phyloP scores from a whole-genome alignment of 2,329 filamentous ascomycete species.

The Ampelomyces quisqualis region DNA sequence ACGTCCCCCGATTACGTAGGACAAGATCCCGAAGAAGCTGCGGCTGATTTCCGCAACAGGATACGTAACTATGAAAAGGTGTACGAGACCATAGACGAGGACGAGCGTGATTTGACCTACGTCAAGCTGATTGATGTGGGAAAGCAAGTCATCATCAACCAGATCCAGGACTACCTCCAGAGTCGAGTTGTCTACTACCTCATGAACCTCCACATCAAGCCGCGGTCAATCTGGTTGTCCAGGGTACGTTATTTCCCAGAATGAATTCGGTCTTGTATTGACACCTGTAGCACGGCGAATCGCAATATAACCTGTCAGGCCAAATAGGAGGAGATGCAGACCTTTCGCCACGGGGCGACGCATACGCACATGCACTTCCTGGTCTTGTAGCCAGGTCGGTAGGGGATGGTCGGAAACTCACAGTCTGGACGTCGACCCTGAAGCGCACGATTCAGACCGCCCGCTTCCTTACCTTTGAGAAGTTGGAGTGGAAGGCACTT shows the following conservation, averaged over 20 bases:
- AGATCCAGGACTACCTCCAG: constrained; percentile 94
- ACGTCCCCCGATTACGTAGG: constrained; percentile 93
- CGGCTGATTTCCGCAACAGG: constrained; percentile 86
- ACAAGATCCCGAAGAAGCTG: constrained; percentile 89
- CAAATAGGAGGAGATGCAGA: constrained; percentile 91
- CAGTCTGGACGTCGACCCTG: constrained; percentile 74
- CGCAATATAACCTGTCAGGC: constrained; percentile 84
- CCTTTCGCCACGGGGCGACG: constrained; percentile 80
- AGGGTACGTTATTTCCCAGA: constrained; percentile 62
- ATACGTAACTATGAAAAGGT: constrained; percentile 98
- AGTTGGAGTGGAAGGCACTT: constrained; percentile 96
- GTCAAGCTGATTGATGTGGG: constrained; percentile 97
- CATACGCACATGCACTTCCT: constrained; percentile 82
- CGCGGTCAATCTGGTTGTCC: constrained; percentile 94
- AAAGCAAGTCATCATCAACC: constrained; percentile 95
- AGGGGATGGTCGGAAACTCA: constrained; percentile 68
- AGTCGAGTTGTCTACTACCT: constrained; percentile 96
- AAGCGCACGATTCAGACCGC: constrained; percentile 90
- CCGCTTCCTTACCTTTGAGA: constrained; percentile 85
- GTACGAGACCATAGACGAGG: constrained; percentile 88
- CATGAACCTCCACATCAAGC: constrained; percentile 97
- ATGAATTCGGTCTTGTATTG: constrained; percentile 9
- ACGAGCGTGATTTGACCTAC: constrained; percentile 86
- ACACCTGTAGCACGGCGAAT: constrained; percentile 78
- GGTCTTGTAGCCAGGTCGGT: constrained; percentile 82